phyloP scores from a whole-genome alignment of 352 stramenopile species.

The Plasmopara muralis region DNA sequence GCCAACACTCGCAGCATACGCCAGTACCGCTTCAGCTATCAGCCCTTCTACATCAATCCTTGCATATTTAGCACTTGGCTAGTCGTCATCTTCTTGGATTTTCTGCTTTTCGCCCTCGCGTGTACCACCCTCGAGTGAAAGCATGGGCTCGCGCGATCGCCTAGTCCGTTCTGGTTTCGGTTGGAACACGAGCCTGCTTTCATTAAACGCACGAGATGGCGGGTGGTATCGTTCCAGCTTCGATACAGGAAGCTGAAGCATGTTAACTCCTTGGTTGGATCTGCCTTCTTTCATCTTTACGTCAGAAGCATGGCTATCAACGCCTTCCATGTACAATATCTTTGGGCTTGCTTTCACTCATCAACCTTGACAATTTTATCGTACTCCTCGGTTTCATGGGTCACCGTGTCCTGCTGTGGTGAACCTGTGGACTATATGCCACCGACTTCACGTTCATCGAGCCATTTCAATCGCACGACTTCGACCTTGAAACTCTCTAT shows the following conservation, averaged over 20 bases:
- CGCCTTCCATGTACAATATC: too few species aligned
- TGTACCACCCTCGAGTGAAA: background rate
- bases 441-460: background rate
- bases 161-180: background rate
- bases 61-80: background rate
- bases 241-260: too few species aligned
- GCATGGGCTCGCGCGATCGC: background rate
- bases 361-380: too few species aligned
- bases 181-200: too few species aligned
- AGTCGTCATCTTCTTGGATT: background rate
- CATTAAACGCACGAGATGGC: too few species aligned
- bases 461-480: background rate
- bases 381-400: background rate
- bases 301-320: too few species aligned
- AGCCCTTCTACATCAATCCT: background rate
- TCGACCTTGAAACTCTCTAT: background rate
- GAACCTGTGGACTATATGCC: background rate
- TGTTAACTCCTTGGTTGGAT: too few species aligned
- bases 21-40: background rate
- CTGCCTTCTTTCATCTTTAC: too few species aligned
- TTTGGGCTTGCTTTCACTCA: too few species aligned
- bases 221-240: too few species aligned
- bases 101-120: background rate
- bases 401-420: background rate
- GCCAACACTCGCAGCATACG: background rate